Conservation (phyloP, 495 filamentous ascomycete species). For the Hypoxylon perforatum region DNA sequence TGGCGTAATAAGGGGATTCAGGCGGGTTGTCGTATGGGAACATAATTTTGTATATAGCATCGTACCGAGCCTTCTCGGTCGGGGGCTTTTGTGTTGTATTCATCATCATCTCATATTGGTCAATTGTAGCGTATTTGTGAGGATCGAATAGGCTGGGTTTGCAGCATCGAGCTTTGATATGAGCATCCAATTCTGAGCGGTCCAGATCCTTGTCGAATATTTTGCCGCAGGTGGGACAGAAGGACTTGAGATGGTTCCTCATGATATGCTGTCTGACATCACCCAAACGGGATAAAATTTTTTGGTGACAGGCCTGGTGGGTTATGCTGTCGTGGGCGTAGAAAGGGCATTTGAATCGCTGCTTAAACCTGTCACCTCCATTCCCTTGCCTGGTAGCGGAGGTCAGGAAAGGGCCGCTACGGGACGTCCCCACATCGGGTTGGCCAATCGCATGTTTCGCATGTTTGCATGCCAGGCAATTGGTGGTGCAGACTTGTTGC, state of each 20-base stretch:
- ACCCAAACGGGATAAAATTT: slow-evolving; percentile 8
- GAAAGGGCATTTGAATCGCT: slow-evolving; percentile 23
- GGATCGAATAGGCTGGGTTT: not conserved
- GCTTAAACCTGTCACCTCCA: not conserved
- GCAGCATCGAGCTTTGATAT: slow-evolving; percentile 3
- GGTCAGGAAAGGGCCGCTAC: too few species aligned
- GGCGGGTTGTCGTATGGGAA: too few species aligned
- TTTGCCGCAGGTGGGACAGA: slow-evolving; percentile 20
- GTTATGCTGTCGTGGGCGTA: not conserved
- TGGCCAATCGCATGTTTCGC: too few species aligned
- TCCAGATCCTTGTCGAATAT: slow-evolving; percentile 8
- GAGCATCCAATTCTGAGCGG: not conserved
- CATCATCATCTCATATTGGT: slow-evolving; percentile 11
- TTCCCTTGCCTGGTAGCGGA: too few species aligned
- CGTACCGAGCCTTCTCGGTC: not conserved
- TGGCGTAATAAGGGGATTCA: too few species aligned
- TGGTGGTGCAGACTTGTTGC: too few species aligned
- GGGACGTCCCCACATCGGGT: too few species aligned
- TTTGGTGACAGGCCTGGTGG: slow-evolving; percentile 5
- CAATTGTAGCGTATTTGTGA: slow-evolving; percentile 7
- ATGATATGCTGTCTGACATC: slow-evolving; percentile 36
- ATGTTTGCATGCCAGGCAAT: too few species aligned
- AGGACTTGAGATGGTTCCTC: slow-evolving; percentile 8
- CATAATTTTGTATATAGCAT: too few species aligned
- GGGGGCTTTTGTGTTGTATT: not conserved